Evolutionary conservation across 495 filamentous ascomycete species (phyloP).

Genomic region (Podospora didyma): DNA sequence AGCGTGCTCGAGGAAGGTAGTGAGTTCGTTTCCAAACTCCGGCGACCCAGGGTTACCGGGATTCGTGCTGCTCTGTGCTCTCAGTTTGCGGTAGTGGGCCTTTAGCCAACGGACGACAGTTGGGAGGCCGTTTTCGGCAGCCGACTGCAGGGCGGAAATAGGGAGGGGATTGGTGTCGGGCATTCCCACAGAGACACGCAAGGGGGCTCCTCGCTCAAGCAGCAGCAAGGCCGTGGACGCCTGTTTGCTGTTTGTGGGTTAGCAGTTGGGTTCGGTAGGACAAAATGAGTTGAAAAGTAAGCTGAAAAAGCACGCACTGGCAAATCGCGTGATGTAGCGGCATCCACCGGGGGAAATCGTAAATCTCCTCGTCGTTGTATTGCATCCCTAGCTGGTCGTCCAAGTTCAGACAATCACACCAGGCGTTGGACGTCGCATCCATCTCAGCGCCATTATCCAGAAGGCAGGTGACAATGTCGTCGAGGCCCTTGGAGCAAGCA

Average conservation of each 20-base stretch:
- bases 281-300: too few species aligned
- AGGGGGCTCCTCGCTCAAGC: conserved; percentile 6
- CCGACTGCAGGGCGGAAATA: conserved; percentile 10
- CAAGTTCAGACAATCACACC: conserved; percentile 6
- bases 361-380: background rate
- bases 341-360: conserved; percentile 4
- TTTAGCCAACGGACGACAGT: conserved; percentile 6
- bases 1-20: background rate
- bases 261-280: too few species aligned
- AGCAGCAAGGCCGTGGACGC: conserved; percentile 3
- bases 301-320: background rate
- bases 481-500: conserved; percentile 5
- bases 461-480: conserved; percentile 7
- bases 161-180: background rate
- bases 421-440: background rate
- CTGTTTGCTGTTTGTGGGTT: background rate
- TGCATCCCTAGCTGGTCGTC: conserved; percentile 1
- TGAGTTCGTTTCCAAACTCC: background rate
- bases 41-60: background rate
- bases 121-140: conserved; percentile 1
- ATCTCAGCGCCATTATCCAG: conserved; percentile 8
- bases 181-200: background rate
- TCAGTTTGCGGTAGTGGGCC: conserved; percentile 1
- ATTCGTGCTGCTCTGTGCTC: background rate
- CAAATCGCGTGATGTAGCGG: conserved; percentile 9